These are phyloP conservation scores for Pseudopithomyces chartarum DNA, from an alignment of 2,329 filamentous ascomycete species.

Conservation along the genomic window DNA sequence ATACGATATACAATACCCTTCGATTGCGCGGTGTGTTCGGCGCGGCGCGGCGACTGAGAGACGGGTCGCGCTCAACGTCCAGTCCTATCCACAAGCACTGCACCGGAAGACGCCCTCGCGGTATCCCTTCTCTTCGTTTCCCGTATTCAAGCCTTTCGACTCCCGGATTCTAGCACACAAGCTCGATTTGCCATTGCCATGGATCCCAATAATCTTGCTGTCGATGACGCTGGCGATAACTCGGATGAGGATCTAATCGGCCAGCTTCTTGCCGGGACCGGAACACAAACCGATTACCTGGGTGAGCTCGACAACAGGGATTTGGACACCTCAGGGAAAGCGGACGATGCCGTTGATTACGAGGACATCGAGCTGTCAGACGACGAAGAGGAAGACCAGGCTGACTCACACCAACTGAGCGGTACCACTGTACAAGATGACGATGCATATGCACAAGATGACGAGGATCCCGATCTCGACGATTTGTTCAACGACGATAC, in stretches of 20 bases:
- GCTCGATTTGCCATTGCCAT: constrained; percentile 16
- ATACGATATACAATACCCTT: neutral
- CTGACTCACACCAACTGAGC: constrained; percentile 30
- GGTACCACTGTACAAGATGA: constrained; percentile 39
- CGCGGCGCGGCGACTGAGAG: neutral
- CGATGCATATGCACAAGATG: constrained; percentile 34
- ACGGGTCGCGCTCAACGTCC: neutral
- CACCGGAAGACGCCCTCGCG: neutral
- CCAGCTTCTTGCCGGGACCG: constrained; percentile 25
- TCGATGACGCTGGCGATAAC: neutral
- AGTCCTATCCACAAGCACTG: neutral
- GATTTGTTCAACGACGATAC: constrained; percentile 69
- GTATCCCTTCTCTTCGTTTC: neutral
- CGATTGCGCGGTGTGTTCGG: neutral
- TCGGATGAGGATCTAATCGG: constrained; percentile 29
- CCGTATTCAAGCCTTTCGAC: neutral
- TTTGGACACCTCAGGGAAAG: constrained; percentile 71
- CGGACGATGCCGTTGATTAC: constrained; percentile 88
- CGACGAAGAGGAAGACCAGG: constrained; percentile 54
- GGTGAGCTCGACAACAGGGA: constrained; percentile 36
- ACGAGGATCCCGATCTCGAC: constrained; percentile 63
- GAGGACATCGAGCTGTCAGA: constrained; percentile 90
- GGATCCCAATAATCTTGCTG: constrained; percentile 12
- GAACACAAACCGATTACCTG: constrained; percentile 26
- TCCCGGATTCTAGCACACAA: neutral